These are phyloP conservation scores for Stereum hirsutum DNA, from an alignment of 1,284 basidiomycete species.

Conservation along the genomic window DNA sequence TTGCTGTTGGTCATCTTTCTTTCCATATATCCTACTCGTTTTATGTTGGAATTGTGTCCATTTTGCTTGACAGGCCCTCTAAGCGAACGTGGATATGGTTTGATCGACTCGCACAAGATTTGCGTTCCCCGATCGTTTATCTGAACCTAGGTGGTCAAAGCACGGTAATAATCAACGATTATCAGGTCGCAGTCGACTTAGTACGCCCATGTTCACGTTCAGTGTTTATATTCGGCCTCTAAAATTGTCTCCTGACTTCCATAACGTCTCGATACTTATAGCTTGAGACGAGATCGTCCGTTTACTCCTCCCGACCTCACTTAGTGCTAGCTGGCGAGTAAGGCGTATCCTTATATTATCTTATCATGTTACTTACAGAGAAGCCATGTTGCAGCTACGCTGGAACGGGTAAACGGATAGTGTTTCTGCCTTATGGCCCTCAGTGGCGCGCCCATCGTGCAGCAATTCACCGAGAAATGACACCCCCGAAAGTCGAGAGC, in stretches of 20 bases:
- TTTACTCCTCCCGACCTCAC: constrained; percentile 1
- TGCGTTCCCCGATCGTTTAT: background rate
- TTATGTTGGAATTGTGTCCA: background rate
- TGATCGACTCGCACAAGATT: background rate
- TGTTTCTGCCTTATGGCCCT: constrained; percentile 1
- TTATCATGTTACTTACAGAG: background rate
- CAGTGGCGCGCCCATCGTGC: background rate
- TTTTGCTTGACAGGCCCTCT: background rate
- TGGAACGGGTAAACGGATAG: background rate
- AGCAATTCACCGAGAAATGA: background rate
- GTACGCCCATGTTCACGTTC: background rate
- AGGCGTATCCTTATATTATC: background rate
- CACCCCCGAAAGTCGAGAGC: background rate
- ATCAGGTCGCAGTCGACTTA: background rate
- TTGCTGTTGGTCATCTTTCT: background rate
- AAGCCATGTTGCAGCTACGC: background rate
- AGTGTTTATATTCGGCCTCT: no score
- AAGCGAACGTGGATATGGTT: background rate
- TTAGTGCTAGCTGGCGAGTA: constrained; percentile 1
- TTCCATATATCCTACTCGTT: background rate
- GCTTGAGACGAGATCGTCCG: constrained; percentile 1
- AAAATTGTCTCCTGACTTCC: no score
- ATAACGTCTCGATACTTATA: background rate
- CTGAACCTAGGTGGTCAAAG: constrained; percentile 1
- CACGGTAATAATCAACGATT: background rate